Evolutionary conservation across 2,329 filamentous ascomycete genomes (phyloP).

Genomic region (Pseudogymnoascus sp.): DNA sequence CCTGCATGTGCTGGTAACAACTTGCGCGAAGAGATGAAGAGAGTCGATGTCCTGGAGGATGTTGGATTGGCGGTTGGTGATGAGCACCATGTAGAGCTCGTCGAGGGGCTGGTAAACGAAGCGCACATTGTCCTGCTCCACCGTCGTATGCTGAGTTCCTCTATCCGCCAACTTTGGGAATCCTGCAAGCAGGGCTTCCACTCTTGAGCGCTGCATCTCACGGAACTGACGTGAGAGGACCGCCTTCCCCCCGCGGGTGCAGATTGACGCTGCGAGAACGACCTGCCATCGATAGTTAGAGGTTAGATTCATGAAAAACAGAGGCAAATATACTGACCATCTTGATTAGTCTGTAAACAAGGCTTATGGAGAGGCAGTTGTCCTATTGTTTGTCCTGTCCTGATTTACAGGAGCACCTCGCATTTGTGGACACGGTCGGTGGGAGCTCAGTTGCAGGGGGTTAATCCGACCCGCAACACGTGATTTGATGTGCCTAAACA

Average conservation of each 20-base stretch:
- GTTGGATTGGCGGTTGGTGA: constrained; percentile 98
- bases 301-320: not conserved
- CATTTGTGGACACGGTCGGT: constrained; percentile 9
- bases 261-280: constrained; percentile 97
- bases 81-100: constrained; percentile 98
- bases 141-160: constrained; percentile 93
- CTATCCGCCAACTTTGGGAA: constrained; percentile 97
- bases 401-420: not conserved
- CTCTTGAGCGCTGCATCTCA: constrained; percentile 92
- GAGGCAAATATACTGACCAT: not conserved
- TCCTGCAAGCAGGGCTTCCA: constrained; percentile 91
- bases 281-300: constrained; percentile 51
- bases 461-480: constrained; percentile 9
- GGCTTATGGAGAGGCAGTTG: not conserved
- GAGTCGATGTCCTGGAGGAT: constrained; percentile 99
- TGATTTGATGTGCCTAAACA: not conserved
- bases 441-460: constrained; percentile 7
- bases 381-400: constrained; percentile 1
- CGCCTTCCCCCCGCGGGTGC: constrained; percentile 95
- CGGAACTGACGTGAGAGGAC: constrained; percentile 96
- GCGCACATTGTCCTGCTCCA: constrained; percentile 98
- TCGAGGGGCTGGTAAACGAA: constrained; percentile 99
- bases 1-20: constrained; percentile 94
- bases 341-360: constrained; percentile 8
- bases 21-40: constrained; percentile 93